phyloP scores from a whole-genome alignment of 352 stramenopile genomes.

The Globisporangium paddicum region DNA sequence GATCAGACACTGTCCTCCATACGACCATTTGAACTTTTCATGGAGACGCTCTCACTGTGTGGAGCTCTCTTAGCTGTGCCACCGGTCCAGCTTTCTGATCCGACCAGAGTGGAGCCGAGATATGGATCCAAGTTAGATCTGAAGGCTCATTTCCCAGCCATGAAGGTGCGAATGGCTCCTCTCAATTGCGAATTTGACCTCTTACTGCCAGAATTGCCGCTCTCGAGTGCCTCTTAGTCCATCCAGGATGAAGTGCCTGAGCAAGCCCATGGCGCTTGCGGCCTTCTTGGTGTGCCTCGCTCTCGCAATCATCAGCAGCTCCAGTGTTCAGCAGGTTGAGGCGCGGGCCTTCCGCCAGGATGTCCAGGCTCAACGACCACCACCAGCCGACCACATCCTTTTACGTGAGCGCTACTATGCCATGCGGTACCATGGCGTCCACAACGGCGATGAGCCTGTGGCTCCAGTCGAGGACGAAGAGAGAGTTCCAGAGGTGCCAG shows the following conservation, averaged over 20 bases:
- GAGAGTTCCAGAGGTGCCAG: not conserved
- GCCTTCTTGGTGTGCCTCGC: not conserved
- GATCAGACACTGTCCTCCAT: no score
- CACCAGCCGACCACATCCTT: not conserved
- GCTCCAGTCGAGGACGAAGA: not conserved
- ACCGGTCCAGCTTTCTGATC: no score
- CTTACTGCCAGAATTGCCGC: no score
- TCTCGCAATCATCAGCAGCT: not conserved
- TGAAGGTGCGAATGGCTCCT: not conserved
- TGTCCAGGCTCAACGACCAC: not conserved
- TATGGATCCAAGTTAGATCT: no score
- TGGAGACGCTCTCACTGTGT: no score
- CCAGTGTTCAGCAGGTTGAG: not conserved
- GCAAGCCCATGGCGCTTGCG: not conserved
- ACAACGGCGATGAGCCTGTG: not conserved
- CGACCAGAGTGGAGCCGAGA: no score
- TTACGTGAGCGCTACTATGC: conserved; percentile 3
- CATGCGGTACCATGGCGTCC: not conserved
- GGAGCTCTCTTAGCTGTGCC: no score
- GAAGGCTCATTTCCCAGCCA: no score
- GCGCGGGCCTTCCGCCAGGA: conserved; percentile 1
- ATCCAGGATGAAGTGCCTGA: conserved; percentile 1
- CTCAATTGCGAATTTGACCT: not conserved
- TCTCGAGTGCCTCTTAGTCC: no score
- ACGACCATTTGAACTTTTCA: no score